Evolutionary conservation across 305 asterid genomes (phyloP), one percentile per base, ranked within the genome.

Genomic region (Fraxinus angustifolia): DNA sequence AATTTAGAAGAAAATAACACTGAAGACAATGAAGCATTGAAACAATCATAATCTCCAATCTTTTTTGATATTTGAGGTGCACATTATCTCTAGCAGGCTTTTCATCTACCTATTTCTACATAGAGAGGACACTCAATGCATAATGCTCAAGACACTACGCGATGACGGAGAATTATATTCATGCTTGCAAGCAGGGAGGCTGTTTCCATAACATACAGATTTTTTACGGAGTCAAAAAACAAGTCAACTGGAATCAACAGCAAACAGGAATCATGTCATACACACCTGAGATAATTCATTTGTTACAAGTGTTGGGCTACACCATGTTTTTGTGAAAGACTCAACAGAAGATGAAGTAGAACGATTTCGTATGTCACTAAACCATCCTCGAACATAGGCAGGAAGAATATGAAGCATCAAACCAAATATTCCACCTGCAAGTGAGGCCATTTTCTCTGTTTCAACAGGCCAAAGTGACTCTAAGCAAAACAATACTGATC

Each of bases 331-430:
- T 14, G 98, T 93, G 85, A 94, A 96, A 78, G 93, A 90, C 85
- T 96, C 99, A 79, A 96, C 87, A 79, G 95, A 86, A 85, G 98
- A 91, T 74, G 94, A 93, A 40, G 86, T 87, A 3, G 97, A 92
- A 70, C 99, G 99, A 82, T 94, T 97, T 73, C 99, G 91, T 86
- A 94, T 87, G 86, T 90, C 93, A 85, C 86, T 89, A 83, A 92
- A 92, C 99, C 99, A 96, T 74, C 94, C 96, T 71, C 99, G 92
- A 76, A 96, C 99, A 88, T 94, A 96, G 83, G 99, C 98, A 6
- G 99, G 99, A 84, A 96, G 97, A 85, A 88, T 88, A 79, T 90
- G 91, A 80, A 94, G 98, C 97, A 96, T 96, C 88, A 93, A 87
- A 76, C 98, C 99, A 84, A 85, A 93, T 80, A 90, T 78, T 80